Evolutionary conservation across 495 filamentous ascomycete species (phyloP), one percentile per base, ranked within the genome.

Genomic region (Penicillium psychrofluorescens): DNA sequence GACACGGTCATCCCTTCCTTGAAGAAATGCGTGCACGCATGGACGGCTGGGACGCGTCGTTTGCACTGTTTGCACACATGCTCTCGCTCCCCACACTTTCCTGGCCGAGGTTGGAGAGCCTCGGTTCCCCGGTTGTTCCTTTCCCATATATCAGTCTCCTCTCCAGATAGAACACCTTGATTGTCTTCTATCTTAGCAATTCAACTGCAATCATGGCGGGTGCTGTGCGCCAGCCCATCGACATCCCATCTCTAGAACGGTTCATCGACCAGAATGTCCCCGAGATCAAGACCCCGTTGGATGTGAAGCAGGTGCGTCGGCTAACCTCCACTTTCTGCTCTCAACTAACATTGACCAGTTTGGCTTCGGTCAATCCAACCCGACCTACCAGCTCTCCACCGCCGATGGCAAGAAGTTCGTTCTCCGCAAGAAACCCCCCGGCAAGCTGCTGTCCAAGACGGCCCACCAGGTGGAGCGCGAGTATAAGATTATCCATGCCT

Each of bases 391-490:
- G 44, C 73, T 96, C 48, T 94, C 79, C 8, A 77, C 79, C 46
- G 66, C 76, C 44, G 71, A 81, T 61, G 80, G 80, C 44, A 58
- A 63, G 47, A 79, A 79, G 51, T 95, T 81, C 62, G 91, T 95
- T 8, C 71, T 96, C 61, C 86, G 91, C 55, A 96, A 98, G 76
- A 96, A 96, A 67, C 92, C 92, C 8, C 90, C 91, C 2, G 91
- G 92, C 53, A 79, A 82, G 64, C 82, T 98, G 4, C 75, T 96
- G 22, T 94, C 86, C 42, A 90, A 88, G 65, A 90, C 90, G 0
- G 92, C 92, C 8, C 92, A 98, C 70, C 83, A 88, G 55, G 91
- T 98, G 46, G 92, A 98, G 65, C 85, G 92, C 48, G 92, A 98
- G 62, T 91, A 91, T 68, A 80, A 83, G 57, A 82, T 95, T 54